phyloP scores from a whole-genome alignment of 2,329 filamentous ascomycete genomes.

The Arthroderma uncinatum region DNA sequence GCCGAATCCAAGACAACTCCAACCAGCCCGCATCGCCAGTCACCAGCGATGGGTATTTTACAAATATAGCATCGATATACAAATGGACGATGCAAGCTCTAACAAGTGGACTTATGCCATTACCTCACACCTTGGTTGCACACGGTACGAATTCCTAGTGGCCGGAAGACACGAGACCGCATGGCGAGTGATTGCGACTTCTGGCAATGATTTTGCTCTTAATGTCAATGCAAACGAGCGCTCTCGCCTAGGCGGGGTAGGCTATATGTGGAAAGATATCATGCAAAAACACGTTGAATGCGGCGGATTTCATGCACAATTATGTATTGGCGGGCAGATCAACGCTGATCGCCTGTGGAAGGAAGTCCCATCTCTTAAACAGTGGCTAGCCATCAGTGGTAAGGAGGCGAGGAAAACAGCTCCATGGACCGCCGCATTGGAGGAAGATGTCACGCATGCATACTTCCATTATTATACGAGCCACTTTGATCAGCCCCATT shows the following conservation, averaged over 20 bases:
- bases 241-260: constrained; percentile 72
- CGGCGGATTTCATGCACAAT: constrained; percentile 86
- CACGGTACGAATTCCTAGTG: constrained; percentile 94
- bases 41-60: constrained; percentile 95
- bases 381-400: constrained; percentile 87
- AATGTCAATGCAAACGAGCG: constrained; percentile 79
- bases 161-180: constrained; percentile 80
- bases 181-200: constrained; percentile 94
- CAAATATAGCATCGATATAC: constrained; percentile 80
- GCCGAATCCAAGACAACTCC: constrained; percentile 80
- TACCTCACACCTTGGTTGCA: constrained; percentile 91
- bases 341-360: constrained; percentile 95
- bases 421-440: constrained; percentile 83
- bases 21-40: constrained; percentile 68
- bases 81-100: constrained; percentile 67
- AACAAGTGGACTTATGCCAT: constrained; percentile 97
- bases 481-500: constrained; percentile 91
- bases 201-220: constrained; percentile 88
- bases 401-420: constrained; percentile 87
- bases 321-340: constrained; percentile 87
- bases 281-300: constrained; percentile 95
- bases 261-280: constrained; percentile 98
- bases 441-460: constrained; percentile 89
- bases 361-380: constrained; percentile 82
- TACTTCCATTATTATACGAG: constrained; percentile 99